These are phyloP conservation scores for Trametes polyzona DNA, from an alignment of 1,284 basidiomycete species.

Conservation along the genomic window DNA sequence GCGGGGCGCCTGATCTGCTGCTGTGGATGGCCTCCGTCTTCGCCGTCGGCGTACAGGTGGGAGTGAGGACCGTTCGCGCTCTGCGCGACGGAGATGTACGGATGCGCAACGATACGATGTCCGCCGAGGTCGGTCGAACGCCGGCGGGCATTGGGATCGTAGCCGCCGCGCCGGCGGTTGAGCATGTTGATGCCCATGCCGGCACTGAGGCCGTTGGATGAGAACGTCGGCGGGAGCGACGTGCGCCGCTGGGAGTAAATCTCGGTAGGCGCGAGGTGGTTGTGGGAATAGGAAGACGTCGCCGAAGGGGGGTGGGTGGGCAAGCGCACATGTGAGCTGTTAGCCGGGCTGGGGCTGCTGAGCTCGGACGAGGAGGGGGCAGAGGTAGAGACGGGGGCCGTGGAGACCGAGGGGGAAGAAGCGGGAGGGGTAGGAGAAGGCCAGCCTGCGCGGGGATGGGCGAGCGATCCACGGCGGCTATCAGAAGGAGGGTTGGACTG, in stretches of 20 bases:
- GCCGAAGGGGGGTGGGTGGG: slow-evolving; percentile 24
- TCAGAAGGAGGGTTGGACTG: slow-evolving; percentile 18
- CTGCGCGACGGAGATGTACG: slow-evolving; percentile 59
- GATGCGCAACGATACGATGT: slow-evolving; percentile 62
- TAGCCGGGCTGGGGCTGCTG: slow-evolving; percentile 4
- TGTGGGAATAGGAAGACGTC: slow-evolving; percentile 15
- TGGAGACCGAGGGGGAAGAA: slow-evolving; percentile 13
- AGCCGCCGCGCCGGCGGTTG: slow-evolving; percentile 17
- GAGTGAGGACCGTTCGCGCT: slow-evolving; percentile 22
- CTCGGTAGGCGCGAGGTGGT: slow-evolving; percentile 20
- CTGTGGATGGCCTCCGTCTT: slow-evolving; percentile 9
- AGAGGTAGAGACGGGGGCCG: slow-evolving; percentile 6
- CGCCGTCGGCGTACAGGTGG: slow-evolving; percentile 10
- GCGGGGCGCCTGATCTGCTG: slow-evolving; percentile 31
- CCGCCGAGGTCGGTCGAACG: slow-evolving; percentile 48
- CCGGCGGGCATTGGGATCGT: slow-evolving; percentile 24
- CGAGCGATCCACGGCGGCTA: slow-evolving; percentile 23
- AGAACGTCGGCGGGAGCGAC: slow-evolving; percentile 20
- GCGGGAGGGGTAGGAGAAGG: slow-evolving; percentile 2
- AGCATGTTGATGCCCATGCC: slow-evolving; percentile 55
- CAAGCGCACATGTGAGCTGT: slow-evolving; percentile 18
- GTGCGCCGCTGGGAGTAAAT: slow-evolving; percentile 22
- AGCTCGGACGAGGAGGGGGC: slow-evolving; percentile 10
- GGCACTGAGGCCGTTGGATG: slow-evolving; percentile 5
- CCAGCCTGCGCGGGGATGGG: slow-evolving; percentile 13